Base-by-base conservation (phyloP, 768 basidiomycete species). In the Holtermannia corniformis region DNA sequence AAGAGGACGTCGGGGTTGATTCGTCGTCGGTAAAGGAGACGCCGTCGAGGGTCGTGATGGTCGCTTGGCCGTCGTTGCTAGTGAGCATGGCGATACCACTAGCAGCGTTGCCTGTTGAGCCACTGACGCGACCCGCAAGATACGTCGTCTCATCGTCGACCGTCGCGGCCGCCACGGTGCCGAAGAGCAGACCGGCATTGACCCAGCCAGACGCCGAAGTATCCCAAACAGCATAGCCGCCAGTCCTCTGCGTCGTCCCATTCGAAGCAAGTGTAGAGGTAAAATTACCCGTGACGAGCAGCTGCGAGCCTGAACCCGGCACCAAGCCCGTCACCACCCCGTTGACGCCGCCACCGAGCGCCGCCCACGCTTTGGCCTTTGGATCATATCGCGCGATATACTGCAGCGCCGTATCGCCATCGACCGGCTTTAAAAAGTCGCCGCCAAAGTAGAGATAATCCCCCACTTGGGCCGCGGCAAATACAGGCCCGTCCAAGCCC, bases 401-500 rank as follows among this genome's bases (percentile, higher is more conserved):
- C 42, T 71, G 71, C 28, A 89, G 73, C 27, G 72, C 74, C 50
- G 79, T 79, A 44, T 77, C 73, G 1, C 76, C 78, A 0, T 51
- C 45, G 16, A 60, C 62, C 0, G 88, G 86, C 56, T 86, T 83
- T 0, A 77, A 78, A 75, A 99, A 99, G 0, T 81, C 76, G 0
- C 95, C 95, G n/a, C 89, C 93, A 40, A 92, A 81, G 67, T 79
- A 95, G 11, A 97, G 72, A 19, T 59, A 58, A 11, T 62, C 78
- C 11, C 77, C 73, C 26, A 85, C 62, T 12, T 53, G 64, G n/a
- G 78, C 75, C 40, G 92, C 68, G 0, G 87, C 79, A 7, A 78
- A 76, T 7, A 97, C 87, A 7, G 78, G 72, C 2, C 87, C 92
- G 65, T 92, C 82, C 50, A 97, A 76, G 10, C 95, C 95, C 23